phyloP scores from a whole-genome alignment of 306 rosid species.

The Cucumis melo region DNA sequence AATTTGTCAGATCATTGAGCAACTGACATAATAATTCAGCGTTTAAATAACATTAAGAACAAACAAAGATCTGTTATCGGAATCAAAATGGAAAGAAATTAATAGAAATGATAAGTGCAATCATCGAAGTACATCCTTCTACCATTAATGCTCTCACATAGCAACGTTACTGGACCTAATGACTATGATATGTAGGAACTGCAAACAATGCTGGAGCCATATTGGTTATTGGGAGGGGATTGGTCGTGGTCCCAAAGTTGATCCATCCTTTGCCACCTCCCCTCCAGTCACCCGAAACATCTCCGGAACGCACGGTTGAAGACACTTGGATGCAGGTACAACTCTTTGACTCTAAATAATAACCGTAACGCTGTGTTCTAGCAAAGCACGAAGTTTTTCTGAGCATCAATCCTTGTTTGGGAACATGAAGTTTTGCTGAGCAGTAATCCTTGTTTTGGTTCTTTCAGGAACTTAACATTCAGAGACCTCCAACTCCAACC shows the following conservation, averaged over 20 bases:
- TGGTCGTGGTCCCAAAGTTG: slow-evolving; percentile 96
- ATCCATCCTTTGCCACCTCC: slow-evolving; percentile 98
- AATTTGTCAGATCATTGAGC: background rate
- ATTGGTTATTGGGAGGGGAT: slow-evolving; percentile 93
- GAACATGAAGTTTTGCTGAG: background rate
- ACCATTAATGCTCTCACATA: background rate
- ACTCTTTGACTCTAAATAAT: background rate
- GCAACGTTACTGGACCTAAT: background rate
- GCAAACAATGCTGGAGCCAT: slow-evolving; percentile 99
- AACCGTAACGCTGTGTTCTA: background rate
- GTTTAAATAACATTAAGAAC: background rate
- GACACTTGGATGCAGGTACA: slow-evolving; percentile 95
- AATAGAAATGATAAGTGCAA: background rate
- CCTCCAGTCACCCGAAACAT: slow-evolving; percentile 90
- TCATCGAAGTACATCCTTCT: background rate
- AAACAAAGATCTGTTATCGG: too few species aligned
- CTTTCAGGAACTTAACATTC: slow-evolving; percentile 80
- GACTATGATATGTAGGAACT: slow-evolving; percentile 39
- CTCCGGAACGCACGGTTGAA: slow-evolving; percentile 80
- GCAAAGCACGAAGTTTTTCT: background rate
- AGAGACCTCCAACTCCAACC: slow-evolving; percentile 98
- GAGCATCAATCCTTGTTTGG: background rate
- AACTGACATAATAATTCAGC: background rate
- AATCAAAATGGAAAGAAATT: background rate
- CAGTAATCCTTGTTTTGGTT: background rate